Conservation (phyloP, 108 stramenopile genomes). For the Cyclotella choctawhatcheeana region DNA sequence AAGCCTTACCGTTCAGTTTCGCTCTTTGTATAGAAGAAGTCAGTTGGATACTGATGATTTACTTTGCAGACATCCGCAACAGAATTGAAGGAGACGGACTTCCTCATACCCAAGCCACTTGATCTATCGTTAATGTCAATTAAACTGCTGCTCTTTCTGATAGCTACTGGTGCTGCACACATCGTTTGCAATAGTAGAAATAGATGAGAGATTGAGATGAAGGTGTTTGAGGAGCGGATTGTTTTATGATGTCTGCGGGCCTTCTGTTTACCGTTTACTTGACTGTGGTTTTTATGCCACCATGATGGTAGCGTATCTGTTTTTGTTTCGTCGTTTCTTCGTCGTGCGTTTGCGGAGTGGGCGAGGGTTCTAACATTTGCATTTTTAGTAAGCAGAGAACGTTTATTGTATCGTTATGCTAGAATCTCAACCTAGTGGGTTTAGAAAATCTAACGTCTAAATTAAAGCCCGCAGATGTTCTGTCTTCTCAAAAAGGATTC, state of each 20-base stretch:
- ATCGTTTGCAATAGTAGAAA: background rate
- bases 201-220: background rate
- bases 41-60: slow-evolving; percentile 7
- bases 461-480: too few species aligned
- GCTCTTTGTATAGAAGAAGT: slow-evolving; percentile 16
- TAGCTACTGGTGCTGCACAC: background rate
- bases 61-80: slow-evolving; percentile 3
- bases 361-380: background rate
- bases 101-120: background rate
- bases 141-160: slow-evolving; percentile 12
- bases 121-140: background rate
- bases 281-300: too few species aligned
- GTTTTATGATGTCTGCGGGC: too few species aligned
- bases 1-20: slow-evolving; percentile 16
- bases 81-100: slow-evolving; percentile 12
- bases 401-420: too few species aligned
- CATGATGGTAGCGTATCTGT: background rate
- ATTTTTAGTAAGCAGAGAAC: too few species aligned
- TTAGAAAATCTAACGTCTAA: too few species aligned
- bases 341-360: slow-evolving; percentile 7
- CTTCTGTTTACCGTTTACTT: too few species aligned
- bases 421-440: too few species aligned
- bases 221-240: background rate
- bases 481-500: too few species aligned
- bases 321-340: background rate